These are phyloP conservation scores for Novymonas esmeraldas DNA, from an alignment of 208 protist species.

Conservation along the genomic window DNA sequence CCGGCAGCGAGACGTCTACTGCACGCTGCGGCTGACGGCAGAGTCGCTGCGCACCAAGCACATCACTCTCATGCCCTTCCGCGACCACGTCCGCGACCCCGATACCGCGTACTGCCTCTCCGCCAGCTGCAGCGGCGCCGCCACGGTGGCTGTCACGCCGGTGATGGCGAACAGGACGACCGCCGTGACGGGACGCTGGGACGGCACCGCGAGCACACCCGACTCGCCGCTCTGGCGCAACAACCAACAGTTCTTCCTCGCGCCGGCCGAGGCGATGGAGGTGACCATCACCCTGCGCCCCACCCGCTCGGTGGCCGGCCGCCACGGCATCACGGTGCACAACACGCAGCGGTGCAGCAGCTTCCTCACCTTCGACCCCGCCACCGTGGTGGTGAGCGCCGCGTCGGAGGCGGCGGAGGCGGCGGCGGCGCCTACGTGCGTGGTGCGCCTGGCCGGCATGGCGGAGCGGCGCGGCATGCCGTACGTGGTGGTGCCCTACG, in stretches of 20 bases:
- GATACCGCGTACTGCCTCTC: conserved; percentile 45
- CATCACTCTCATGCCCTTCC: conserved; percentile 52
- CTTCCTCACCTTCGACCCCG: conserved; percentile 69
- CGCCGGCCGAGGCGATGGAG: conserved; percentile 62
- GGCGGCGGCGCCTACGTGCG: conserved; percentile 29
- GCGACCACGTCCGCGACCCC: conserved; percentile 27
- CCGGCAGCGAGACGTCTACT: conserved; percentile 34
- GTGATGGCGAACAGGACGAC: conserved; percentile 42
- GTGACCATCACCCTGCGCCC: conserved; percentile 56
- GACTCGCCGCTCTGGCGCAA: conserved; percentile 70
- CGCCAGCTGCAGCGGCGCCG: conserved; percentile 24
- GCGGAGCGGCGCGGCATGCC: conserved; percentile 78
- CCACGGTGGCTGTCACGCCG: conserved; percentile 32
- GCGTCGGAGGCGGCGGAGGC: background rate
- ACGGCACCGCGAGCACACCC: conserved; percentile 49
- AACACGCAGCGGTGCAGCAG: conserved; percentile 52
- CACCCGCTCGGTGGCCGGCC: conserved; percentile 4
- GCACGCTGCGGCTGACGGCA: conserved; percentile 20
- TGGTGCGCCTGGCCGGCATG: conserved; percentile 67
- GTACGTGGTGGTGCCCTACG: conserved; percentile 86
- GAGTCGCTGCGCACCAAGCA: conserved; percentile 8
- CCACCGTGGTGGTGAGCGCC: conserved; percentile 51
- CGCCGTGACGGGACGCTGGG: conserved; percentile 60
- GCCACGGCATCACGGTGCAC: conserved; percentile 84
- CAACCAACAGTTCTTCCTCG: conserved; percentile 89